Percentiles rank a stretch among this genome's conserved stretches.
Conservation (phyloP, 1,284 basidiomycete genomes). For the Cryptococcus floricola region DNA sequence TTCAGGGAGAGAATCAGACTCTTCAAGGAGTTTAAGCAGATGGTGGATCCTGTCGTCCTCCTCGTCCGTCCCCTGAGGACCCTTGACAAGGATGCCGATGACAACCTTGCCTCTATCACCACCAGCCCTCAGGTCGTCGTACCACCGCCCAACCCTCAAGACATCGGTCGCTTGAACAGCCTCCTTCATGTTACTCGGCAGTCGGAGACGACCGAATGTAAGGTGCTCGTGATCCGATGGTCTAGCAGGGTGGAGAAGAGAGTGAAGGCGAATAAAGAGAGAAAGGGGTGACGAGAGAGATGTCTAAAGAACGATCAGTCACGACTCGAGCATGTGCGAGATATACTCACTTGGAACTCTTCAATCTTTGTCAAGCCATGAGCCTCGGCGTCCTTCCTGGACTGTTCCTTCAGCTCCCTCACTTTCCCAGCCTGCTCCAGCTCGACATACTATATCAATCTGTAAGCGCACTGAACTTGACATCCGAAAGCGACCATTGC, state of each 20-base stretch:
- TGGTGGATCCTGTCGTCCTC: conserved; percentile 41
- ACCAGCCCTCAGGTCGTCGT: conserved; percentile 34
- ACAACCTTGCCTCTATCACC: conserved; percentile 26
- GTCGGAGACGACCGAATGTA: conserved; percentile 47
- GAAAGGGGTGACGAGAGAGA: conserved; percentile 57
- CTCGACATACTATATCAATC: conserved; percentile 52
- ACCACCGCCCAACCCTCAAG: conserved; percentile 37
- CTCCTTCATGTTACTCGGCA: conserved; percentile 42
- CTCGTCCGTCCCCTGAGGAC: conserved; percentile 28
- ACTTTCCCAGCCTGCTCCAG: conserved; percentile 59
- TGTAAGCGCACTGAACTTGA: not conserved
- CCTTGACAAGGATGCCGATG: conserved; percentile 20
- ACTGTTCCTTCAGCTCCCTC: conserved; percentile 56
- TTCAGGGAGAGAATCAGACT: conserved; percentile 6
- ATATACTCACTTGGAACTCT: conserved; percentile 57
- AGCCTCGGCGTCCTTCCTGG: conserved; percentile 40
- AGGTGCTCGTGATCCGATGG: conserved; percentile 36
- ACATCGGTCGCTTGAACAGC: conserved; percentile 44
- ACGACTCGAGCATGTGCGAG: not conserved
- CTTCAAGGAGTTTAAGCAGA: conserved; percentile 28
- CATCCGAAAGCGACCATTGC: conserved; percentile 18
- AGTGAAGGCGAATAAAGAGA: conserved; percentile 62
- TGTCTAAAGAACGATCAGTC: not conserved
- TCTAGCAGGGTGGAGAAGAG: conserved; percentile 53
- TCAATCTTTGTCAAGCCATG: conserved; percentile 56